Evolutionary conservation across 495 filamentous ascomycete species (phyloP), one percentile per base, ranked within the genome.

Genomic region (Aspergillus biplanus): DNA sequence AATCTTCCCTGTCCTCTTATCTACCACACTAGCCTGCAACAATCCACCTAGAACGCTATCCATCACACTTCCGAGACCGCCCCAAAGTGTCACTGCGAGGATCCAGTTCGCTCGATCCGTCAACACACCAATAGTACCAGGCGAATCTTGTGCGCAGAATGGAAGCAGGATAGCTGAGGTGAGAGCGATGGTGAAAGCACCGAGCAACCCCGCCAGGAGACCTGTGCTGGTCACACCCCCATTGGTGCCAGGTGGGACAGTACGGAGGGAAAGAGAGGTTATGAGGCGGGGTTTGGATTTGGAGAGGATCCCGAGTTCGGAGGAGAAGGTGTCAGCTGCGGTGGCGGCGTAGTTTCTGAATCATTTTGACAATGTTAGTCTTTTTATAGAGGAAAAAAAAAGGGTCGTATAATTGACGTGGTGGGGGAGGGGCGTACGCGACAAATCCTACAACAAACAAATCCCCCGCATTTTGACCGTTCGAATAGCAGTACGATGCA

Each of bases 241-340:
- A 70, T 99, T 99, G 32, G 96, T 98, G 9, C 95, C 95, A 3
- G 85, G 86, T 0, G 94, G 93, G 0, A 97, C 96, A 65, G 86
- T 80, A 13, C 86, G 84, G 12, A 93, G 77, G 21, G 81, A 90
- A 27, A 84, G 84, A 32, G 92, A 92, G 5, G 92, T 97, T 59
- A 99, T 92, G n/a, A 99, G 85, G 16, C 92, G 84, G 0, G 95
- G 95, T 42, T 82, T 76, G 27, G 82, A 83, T 62, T 83, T 87
- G 16, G 93, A 89, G 16, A 98, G 83, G 52, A 99, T 99, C 7
- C 95, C 95, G 13, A 98, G 86, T 75, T 99, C 95, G 12, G 93
- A 97, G 59, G 90, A 92, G 75, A 97, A 96, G 6, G 95, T 99
- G 71, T 99, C 95, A 33, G 95, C 90, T 12, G 92, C 87, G 21